Percentiles rank a stretch among this genome's conserved stretches.
These are phyloP conservation scores for Cladosporium sp. DNA, from an alignment of 2,329 filamentous ascomycete species.

Conservation along the genomic window DNA sequence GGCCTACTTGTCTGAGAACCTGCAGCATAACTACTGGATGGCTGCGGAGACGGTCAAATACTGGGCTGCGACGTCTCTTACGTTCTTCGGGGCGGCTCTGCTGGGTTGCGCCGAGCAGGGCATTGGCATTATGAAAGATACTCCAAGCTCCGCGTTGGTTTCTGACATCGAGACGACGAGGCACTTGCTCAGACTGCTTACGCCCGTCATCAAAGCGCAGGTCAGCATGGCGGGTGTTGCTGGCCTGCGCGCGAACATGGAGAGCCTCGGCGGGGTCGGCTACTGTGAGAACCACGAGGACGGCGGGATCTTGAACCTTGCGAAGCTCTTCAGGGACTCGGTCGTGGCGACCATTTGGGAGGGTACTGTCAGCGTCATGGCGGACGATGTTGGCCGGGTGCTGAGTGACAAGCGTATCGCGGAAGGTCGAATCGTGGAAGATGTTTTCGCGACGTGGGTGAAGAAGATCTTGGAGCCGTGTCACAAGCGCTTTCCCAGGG, in stretches of 20 bases:
- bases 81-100: slow-evolving; percentile 48
- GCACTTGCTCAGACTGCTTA: slow-evolving; percentile 51
- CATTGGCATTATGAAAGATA: slow-evolving; percentile 15
- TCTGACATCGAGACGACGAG: slow-evolving; percentile 15
- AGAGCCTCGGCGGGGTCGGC: slow-evolving; percentile 59
- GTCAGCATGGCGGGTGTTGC: slow-evolving; percentile 47
- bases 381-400: slow-evolving; percentile 45
- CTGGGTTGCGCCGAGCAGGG: slow-evolving; percentile 50
- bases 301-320: slow-evolving; percentile 56
- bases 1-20: slow-evolving; percentile 45
- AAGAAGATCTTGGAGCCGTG: not conserved
- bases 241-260: slow-evolving; percentile 54
- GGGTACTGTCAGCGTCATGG: slow-evolving; percentile 66
- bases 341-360: slow-evolving; percentile 63
- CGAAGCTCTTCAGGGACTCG: slow-evolving; percentile 59
- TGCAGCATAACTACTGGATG: slow-evolving; percentile 54
- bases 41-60: slow-evolving; percentile 53
- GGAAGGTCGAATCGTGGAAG: not conserved
- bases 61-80: slow-evolving; percentile 50
- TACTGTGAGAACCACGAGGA: slow-evolving; percentile 55
- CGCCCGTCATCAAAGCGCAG: slow-evolving; percentile 56
- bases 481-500: not conserved
- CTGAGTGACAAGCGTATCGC: slow-evolving; percentile 18
- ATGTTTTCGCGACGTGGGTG: not conserved
- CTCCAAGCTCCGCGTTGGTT: not conserved